These are phyloP conservation scores for Kazachstania taianensis DNA, from an alignment of 805 yeast genomes.

Conservation along the genomic window DNA sequence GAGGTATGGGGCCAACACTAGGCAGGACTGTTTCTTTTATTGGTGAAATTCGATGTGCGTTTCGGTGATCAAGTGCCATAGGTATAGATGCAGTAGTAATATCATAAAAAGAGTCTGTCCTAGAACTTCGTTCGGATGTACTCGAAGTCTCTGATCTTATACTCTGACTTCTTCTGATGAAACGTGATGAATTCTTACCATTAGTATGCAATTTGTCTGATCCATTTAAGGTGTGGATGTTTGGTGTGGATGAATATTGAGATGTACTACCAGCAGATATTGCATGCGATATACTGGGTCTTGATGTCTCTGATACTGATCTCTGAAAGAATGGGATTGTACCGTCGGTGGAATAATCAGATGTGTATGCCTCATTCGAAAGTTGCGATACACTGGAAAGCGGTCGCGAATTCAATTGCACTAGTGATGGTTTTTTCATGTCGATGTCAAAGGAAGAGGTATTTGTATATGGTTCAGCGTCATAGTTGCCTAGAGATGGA, in stretches of 20 bases:
- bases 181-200: slow-evolving; percentile 7
- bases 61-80: background rate
- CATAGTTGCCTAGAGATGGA: slow-evolving; percentile 25
- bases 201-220: background rate
- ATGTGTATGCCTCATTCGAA: slow-evolving; percentile 38
- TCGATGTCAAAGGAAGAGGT: slow-evolving; percentile 10
- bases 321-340: slow-evolving; percentile 9
- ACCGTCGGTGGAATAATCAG: slow-evolving; percentile 41
- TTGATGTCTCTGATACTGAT: slow-evolving; percentile 1
- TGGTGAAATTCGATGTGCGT: slow-evolving; percentile 1
- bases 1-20: slow-evolving; percentile 14
- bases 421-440: slow-evolving; percentile 8
- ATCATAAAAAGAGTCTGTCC: slow-evolving; percentile 34
- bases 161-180: slow-evolving; percentile 29
- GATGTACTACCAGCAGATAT: slow-evolving; percentile 7
- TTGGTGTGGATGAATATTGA: slow-evolving; percentile 13
- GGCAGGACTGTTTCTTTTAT: slow-evolving; percentile 18
- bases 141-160: slow-evolving; percentile 32
- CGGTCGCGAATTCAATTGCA: slow-evolving; percentile 32
- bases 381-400: slow-evolving; percentile 42
- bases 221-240: slow-evolving; percentile 3
- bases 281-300: slow-evolving; percentile 3
- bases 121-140: slow-evolving; percentile 32
- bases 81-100: slow-evolving; percentile 28
- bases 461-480: slow-evolving; percentile 11